Evolutionary conservation across 805 yeast species (phyloP).

Genomic region (Kazachstania psychrophila): DNA sequence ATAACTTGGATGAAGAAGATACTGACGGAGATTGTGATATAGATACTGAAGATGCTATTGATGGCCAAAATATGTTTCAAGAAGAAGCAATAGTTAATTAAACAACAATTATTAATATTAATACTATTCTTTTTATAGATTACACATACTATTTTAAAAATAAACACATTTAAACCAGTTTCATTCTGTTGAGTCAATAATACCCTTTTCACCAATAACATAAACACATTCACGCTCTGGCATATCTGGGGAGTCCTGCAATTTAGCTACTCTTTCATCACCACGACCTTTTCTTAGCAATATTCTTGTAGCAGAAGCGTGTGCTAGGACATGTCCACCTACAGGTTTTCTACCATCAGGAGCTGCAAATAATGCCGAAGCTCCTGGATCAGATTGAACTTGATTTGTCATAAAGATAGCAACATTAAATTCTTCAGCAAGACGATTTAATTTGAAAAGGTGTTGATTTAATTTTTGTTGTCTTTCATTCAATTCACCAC

Average conservation of each 20-base stretch:
- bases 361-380: conserved; percentile 65
- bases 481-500: conserved; percentile 70
- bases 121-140: too few species aligned
- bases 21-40: conserved; percentile 1
- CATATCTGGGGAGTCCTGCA: conserved; percentile 75
- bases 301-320: conserved; percentile 71
- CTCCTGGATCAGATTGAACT: conserved; percentile 80
- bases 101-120: too few species aligned
- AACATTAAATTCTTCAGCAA: conserved; percentile 70
- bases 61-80: background rate
- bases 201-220: conserved; percentile 60
- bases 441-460: conserved; percentile 41
- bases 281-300: conserved; percentile 68
- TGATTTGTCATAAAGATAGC: conserved; percentile 72
- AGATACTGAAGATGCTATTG: background rate
- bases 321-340: conserved; percentile 77
- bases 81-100: background rate
- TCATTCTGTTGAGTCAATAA: conserved; percentile 39
- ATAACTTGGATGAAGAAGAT: background rate
- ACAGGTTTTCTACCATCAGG: conserved; percentile 81
- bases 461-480: conserved; percentile 62
- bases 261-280: conserved; percentile 70
- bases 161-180: too few species aligned
- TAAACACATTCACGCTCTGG: conserved; percentile 75
- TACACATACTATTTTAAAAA: too few species aligned